phyloP scores from a whole-genome alignment of 352 stramenopile species.

The Globisporangium radiosum region DNA sequence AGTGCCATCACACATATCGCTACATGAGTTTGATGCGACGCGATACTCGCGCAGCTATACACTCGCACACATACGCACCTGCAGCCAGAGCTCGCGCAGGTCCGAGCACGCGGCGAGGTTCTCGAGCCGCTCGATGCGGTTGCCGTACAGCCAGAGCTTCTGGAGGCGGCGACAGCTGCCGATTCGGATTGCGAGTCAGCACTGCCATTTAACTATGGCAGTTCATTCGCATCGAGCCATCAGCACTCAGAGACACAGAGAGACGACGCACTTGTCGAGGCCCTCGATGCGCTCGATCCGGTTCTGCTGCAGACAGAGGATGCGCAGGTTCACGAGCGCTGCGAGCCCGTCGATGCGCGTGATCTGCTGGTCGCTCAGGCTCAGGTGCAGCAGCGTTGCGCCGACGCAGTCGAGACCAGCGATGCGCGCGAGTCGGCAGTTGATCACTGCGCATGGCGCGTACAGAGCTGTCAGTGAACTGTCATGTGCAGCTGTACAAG shows the following conservation, averaged over 20 bases:
- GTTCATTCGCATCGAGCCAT: no score
- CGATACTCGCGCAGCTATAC: neutral
- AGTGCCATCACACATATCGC: neutral
- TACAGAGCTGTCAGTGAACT: neutral
- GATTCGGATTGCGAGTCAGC: neutral
- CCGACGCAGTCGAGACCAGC: conserved; percentile 42
- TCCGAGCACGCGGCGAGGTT: conserved; percentile 58
- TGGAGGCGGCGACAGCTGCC: conserved; percentile 55
- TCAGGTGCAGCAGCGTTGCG: conserved; percentile 68
- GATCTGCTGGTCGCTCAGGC: conserved; percentile 67
- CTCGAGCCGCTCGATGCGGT: conserved; percentile 53
- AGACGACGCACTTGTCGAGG: conserved; percentile 31
- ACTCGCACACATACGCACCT: conserved; percentile 20
- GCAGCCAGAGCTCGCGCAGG: conserved; percentile 78
- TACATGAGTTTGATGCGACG: neutral
- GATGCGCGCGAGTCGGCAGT: conserved; percentile 58
- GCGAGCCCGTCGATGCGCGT: conserved; percentile 42
- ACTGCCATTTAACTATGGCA: neutral
- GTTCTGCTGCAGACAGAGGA: conserved; percentile 82
- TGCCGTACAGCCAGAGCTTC: conserved; percentile 75
- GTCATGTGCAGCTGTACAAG: neutral
- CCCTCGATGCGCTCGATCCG: conserved; percentile 71
- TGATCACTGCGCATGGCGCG: conserved; percentile 36
- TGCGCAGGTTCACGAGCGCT: conserved; percentile 49
- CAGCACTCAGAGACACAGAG: no score